Base-by-base conservation (phyloP, 2,329 filamentous ascomycete species). In the Tolypocladium inflatum region DNA sequence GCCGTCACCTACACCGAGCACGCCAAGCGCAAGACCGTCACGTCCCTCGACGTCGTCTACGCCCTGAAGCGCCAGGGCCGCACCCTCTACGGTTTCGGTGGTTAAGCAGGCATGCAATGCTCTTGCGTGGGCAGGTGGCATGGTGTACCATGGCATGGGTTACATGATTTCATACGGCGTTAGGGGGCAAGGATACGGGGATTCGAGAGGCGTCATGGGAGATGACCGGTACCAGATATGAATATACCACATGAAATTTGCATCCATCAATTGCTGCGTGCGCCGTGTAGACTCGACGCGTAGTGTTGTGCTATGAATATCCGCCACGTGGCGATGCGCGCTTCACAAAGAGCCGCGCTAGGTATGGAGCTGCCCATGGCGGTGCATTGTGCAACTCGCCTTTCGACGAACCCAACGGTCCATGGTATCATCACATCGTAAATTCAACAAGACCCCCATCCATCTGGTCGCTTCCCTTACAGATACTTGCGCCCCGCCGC, bases 401-500 rank as follows among this genome's bases (percentile, higher is more conserved):
- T 15, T 52, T 15, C 19, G 13, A 19, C 48, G 48, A 35, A 13
- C 30, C 30, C 30, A n/a, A 33, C 48, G 15, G 48, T 10, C 30
- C 48, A 35, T 52, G 54, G 57, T 63, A 56, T 63, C 58, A 55
- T 58, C 26, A 39, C 50, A 30, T 60, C 37, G 38, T 54, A 48
- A 38, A 45, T 52, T 21, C 8, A 50, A 30, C 48, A 35, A n/a
- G 8, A 3, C 39, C 19, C 41, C 80, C 73, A 41, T 23, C 39
- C 23, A 37, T 15, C 26, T n/a, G 26, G 41, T 15, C n/a, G 21
- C 21, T 23, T 4, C 9, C 17, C 2, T 59, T 52, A 96, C 59
- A 97, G 73, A 75, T 94, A 97, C 74, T 97, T 99, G 76, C 90
- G 91, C 64, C 91, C 94, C 0, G 93, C 93, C 2, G 90, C 90